phyloP scores from a whole-genome alignment of 306 rosid species.

The Astragalus membranaceus region DNA sequence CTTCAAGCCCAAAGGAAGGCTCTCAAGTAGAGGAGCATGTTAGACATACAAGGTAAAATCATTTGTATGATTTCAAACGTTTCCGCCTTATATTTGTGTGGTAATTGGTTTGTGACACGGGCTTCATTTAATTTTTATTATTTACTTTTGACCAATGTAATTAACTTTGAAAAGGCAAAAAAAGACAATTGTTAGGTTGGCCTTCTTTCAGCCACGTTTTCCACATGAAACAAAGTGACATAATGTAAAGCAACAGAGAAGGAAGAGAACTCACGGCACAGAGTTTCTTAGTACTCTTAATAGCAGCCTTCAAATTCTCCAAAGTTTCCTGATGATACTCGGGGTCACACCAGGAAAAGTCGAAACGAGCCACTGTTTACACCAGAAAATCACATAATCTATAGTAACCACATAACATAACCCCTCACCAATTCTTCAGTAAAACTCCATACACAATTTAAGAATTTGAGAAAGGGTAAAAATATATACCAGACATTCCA shows the following conservation, averaged over 20 bases:
- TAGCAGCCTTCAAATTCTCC: conserved; percentile 82
- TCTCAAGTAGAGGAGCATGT: background rate
- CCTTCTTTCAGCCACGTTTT: background rate
- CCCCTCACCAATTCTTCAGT: background rate
- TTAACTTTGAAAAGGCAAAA: background rate
- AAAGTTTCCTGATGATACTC: conserved; percentile 87
- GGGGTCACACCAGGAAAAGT: conserved; percentile 78
- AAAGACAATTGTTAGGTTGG: background rate
- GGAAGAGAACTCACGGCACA: conserved; percentile 73
- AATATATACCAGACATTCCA: conserved; percentile 86
- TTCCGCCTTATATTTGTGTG: background rate
- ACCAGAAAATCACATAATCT: conserved; percentile 18
- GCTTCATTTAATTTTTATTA: background rate
- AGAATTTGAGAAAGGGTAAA: background rate
- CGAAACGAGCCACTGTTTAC: conserved; percentile 85
- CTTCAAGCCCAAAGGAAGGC: background rate
- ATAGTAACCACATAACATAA: background rate
- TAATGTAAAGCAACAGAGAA: background rate
- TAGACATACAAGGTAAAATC: background rate
- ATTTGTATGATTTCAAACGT: background rate
- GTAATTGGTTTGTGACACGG: background rate
- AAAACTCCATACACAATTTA: background rate
- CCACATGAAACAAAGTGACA: background rate
- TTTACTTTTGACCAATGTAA: background rate
- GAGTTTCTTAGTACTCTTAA: conserved; percentile 80